Evolutionary conservation across 2,329 filamentous ascomycete genomes (phyloP).

Genomic region (Xylaria sp.): DNA sequence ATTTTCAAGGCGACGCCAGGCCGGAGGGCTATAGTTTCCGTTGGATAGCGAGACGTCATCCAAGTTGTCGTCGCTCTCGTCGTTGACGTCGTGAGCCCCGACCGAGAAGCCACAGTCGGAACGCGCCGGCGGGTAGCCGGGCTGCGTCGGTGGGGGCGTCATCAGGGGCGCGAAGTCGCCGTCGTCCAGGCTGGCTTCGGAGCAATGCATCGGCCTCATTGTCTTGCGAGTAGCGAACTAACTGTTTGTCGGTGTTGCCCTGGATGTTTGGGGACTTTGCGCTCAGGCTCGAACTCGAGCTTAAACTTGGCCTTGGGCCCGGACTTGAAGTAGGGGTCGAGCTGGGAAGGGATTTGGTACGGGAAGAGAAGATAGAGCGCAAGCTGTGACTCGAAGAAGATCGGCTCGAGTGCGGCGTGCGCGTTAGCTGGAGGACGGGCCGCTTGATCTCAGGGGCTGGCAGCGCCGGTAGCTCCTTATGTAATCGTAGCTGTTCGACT

Average conservation of each 20-base stretch:
- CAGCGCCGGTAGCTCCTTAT: conserved; percentile 41
- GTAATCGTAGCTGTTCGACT: conserved; percentile 24
- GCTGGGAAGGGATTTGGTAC: conserved; percentile 42
- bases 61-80: conserved; percentile 54
- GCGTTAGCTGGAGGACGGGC: conserved; percentile 45
- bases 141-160: conserved; percentile 52
- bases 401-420: conserved; percentile 40
- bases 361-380: conserved; percentile 47
- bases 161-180: conserved; percentile 60
- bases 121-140: conserved; percentile 56
- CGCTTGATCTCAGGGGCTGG: conserved; percentile 42
- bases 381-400: conserved; percentile 44
- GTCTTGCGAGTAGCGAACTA: conserved; percentile 33
- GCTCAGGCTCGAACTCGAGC: conserved; percentile 15
- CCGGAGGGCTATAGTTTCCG: conserved; percentile 70
- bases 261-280: conserved; percentile 19
- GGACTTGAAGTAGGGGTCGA: conserved; percentile 4
- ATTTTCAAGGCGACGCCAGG: conserved; percentile 70
- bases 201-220: conserved; percentile 46
- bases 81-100: conserved; percentile 53
- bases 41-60: conserved; percentile 58
- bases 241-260: conserved; percentile 32
- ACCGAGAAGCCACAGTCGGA: conserved; percentile 56
- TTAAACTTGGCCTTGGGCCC: conserved; percentile 26
- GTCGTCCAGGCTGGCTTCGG: conserved; percentile 66